Evolutionary conservation across 2,329 filamentous ascomycete species (phyloP).

Genomic region (Setomelanomma holmii): DNA sequence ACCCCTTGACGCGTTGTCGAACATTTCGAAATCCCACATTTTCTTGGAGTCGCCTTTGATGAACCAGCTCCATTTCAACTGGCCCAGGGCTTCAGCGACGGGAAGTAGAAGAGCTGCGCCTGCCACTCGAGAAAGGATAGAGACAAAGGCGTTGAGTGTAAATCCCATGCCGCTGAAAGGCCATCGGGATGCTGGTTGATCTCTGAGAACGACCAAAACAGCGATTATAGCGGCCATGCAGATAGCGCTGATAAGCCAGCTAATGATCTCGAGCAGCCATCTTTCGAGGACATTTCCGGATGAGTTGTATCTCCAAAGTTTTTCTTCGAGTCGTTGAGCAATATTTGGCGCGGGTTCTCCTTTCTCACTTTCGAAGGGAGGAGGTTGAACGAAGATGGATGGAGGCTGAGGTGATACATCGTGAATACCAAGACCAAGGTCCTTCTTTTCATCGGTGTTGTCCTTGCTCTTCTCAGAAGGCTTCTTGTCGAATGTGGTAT

Average conservation of each 20-base stretch:
- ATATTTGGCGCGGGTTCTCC: slow-evolving; percentile 12
- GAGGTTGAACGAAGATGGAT: neutral
- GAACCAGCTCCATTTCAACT: slow-evolving; percentile 49
- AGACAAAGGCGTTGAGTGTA: slow-evolving; percentile 38
- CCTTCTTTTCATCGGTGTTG: neutral
- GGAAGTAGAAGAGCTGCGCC: slow-evolving; percentile 38
- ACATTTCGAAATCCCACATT: slow-evolving; percentile 47
- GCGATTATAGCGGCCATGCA: slow-evolving; percentile 32
- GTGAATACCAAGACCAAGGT: slow-evolving; percentile 3
- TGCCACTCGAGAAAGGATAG: slow-evolving; percentile 35
- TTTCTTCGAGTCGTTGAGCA: slow-evolving; percentile 32
- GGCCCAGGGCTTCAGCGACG: slow-evolving; percentile 38
- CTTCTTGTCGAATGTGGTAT: neutral
- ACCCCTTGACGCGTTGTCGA: slow-evolving; percentile 40
- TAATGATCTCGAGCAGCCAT: slow-evolving; percentile 35
- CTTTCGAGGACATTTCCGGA: slow-evolving; percentile 27
- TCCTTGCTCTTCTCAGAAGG: neutral
- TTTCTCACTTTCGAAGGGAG: slow-evolving; percentile 7
- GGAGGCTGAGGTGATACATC: neutral
- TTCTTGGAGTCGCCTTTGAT: slow-evolving; percentile 29
- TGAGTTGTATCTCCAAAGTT: slow-evolving; percentile 19
- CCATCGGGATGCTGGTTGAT: slow-evolving; percentile 18
- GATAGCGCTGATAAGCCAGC: slow-evolving; percentile 32
- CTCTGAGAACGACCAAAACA: slow-evolving; percentile 14
- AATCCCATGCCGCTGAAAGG: slow-evolving; percentile 10